These are phyloP conservation scores for Incumbomyces delicatus DNA, from an alignment of 2,329 filamentous ascomycete genomes.

Conservation along the genomic window DNA sequence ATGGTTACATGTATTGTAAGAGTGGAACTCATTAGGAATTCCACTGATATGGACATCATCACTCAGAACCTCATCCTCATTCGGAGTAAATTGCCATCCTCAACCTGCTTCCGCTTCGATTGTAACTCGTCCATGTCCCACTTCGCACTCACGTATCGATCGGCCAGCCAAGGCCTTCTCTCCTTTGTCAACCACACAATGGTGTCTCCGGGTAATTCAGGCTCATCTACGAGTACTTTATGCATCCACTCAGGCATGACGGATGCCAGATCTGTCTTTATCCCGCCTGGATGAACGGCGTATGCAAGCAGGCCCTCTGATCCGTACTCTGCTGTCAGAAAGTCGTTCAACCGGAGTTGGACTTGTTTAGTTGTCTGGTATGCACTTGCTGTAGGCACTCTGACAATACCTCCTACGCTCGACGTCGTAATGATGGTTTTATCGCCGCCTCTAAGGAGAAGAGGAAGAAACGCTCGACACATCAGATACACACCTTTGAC, in stretches of 20 bases:
- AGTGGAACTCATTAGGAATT: too few species aligned
- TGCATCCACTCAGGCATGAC: conserved; percentile 9
- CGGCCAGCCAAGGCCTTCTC: conserved; percentile 14
- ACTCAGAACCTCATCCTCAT: too few species aligned
- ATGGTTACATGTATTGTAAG: too few species aligned
- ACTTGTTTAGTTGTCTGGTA: conserved; percentile 41
- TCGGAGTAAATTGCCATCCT: too few species aligned
- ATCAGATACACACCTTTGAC: conserved; percentile 33
- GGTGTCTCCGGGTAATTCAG: conserved; percentile 21
- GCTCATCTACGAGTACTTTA: conserved; percentile 10
- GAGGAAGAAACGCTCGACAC: conserved; percentile 20
- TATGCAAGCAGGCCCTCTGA: conserved; percentile 19
- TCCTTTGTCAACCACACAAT: conserved; percentile 21
- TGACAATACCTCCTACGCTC: conserved; percentile 31
- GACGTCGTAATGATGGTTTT: conserved; percentile 28
- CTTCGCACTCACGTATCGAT: conserved; percentile 13
- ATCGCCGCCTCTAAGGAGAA: conserved; percentile 22
- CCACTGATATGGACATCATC: too few species aligned
- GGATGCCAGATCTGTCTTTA: conserved; percentile 10
- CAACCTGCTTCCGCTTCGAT: too few species aligned
- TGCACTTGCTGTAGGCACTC: conserved; percentile 28
- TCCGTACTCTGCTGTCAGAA: conserved; percentile 34
- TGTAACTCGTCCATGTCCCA: conserved; percentile 21
- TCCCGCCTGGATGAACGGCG: conserved; percentile 11
- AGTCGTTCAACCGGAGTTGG: conserved; percentile 36